These are phyloP conservation scores for Tylopilus orsonianus DNA, from an alignment of 1,284 basidiomycete species.

Conservation along the genomic window DNA sequence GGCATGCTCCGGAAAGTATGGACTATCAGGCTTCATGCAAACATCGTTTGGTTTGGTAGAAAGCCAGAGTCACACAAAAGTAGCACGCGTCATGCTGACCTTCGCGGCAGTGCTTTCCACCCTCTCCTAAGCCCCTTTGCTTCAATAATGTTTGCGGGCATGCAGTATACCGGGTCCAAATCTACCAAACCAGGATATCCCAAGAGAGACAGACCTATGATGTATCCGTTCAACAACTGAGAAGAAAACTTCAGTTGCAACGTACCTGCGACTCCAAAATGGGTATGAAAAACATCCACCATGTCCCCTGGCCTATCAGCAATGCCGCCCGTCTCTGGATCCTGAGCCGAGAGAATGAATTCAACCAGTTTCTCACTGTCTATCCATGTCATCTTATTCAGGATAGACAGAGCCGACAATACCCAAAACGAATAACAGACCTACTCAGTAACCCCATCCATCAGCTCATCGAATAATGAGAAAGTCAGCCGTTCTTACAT, in stretches of 20 bases:
- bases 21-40: background rate
- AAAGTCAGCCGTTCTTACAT: slow-evolving; percentile 56
- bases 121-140: slow-evolving; percentile 61
- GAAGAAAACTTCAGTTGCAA: slow-evolving; percentile 4
- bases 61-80: slow-evolving; percentile 5
- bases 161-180: slow-evolving; percentile 94
- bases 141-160: slow-evolving; percentile 82
- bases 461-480: background rate
- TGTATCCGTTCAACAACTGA: background rate
- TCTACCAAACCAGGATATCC: slow-evolving; percentile 84
- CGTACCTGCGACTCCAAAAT: slow-evolving; percentile 89
- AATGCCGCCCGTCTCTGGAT: slow-evolving; percentile 89
- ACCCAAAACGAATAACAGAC: slow-evolving; percentile 99
- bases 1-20: background rate
- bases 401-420: slow-evolving; percentile 83
- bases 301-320: slow-evolving; percentile 93
- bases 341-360: slow-evolving; percentile 91
- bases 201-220: slow-evolving; percentile 78
- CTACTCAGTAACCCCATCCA: slow-evolving; percentile 39
- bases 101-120: slow-evolving; percentile 61
- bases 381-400: slow-evolving; percentile 88
- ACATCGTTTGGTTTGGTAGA: slow-evolving; percentile 9
- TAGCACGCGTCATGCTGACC: slow-evolving; percentile 16
- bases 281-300: slow-evolving; percentile 95
- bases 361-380: slow-evolving; percentile 75